These are phyloP conservation scores for Infundibulicybe gibba DNA, from an alignment of 768 basidiomycete genomes.

Conservation along the genomic window DNA sequence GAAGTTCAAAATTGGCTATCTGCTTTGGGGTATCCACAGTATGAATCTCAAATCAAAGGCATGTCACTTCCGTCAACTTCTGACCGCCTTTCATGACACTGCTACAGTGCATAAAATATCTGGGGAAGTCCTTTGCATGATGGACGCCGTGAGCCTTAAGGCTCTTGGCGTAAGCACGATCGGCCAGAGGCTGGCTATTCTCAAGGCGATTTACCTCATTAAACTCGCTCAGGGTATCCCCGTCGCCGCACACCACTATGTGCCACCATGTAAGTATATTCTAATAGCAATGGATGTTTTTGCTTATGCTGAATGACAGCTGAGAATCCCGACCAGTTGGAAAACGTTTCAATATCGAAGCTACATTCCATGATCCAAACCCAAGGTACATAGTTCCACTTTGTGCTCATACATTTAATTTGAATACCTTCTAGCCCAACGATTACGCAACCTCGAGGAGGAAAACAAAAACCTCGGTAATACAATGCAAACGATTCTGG, in stretches of 20 bases:
- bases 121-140: constrained; percentile 82
- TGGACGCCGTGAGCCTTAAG: constrained; percentile 83
- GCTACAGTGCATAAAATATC: constrained; percentile 83
- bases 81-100: constrained; percentile 8
- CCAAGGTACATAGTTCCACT: constrained; percentile 50
- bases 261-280: constrained; percentile 75
- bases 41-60: constrained; percentile 79
- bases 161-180: constrained; percentile 86
- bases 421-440: constrained; percentile 45
- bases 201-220: constrained; percentile 87
- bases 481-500: constrained; percentile 58
- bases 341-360: constrained; percentile 59
- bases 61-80: constrained; percentile 9
- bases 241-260: constrained; percentile 80
- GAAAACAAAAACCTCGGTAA: constrained; percentile 72
- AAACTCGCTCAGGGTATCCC: constrained; percentile 84
- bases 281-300: not conserved
- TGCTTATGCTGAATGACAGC: constrained; percentile 31
- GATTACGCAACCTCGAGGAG: constrained; percentile 67
- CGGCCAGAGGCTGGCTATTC: constrained; percentile 87
- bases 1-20: constrained; percentile 81
- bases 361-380: constrained; percentile 66
- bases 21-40: constrained; percentile 79
- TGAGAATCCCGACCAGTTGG: constrained; percentile 52
- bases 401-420: not conserved